Conservation (phyloP, 1,284 basidiomycete species). For the Omphalotus olearius region DNA sequence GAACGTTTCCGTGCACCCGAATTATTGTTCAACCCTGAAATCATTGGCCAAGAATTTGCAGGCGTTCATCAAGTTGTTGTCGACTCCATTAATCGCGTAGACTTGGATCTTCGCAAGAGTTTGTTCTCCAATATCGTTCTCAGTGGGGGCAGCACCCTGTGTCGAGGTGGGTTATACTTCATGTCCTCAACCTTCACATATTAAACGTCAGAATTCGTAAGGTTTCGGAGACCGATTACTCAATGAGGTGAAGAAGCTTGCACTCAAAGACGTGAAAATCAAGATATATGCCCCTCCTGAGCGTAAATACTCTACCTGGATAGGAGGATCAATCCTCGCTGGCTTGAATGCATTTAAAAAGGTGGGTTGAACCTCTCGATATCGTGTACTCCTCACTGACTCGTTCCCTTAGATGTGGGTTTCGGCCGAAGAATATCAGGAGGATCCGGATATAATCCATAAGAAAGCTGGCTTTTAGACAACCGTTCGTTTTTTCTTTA, state of each 20-base stretch:
- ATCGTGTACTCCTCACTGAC: not conserved
- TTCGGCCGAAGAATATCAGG: conserved; percentile 98
- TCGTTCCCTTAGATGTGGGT: conserved; percentile 85
- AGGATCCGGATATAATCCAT: conserved; percentile 98
- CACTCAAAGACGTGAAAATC: conserved; percentile 97
- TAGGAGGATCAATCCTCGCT: conserved; percentile 94
- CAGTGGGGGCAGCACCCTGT: conserved; percentile 94
- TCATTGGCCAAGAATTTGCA: conserved; percentile 94
- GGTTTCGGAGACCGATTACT: conserved; percentile 96
- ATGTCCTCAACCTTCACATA: not conserved
- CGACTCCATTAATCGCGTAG: conserved; percentile 82
- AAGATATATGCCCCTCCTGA: conserved; percentile 99
- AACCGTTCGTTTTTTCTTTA: not conserved
- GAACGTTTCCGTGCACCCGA: conserved; percentile 98
- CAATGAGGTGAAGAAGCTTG: conserved; percentile 94
- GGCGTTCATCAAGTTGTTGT: conserved; percentile 96
- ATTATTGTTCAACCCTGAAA: conserved; percentile 96
- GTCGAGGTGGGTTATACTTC: conserved; percentile 60
- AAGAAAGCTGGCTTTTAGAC: conserved; percentile 77
- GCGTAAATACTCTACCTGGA: conserved; percentile 99
- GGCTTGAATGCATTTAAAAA: conserved; percentile 98
- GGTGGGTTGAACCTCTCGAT: conserved; percentile 39
- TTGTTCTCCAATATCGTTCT: conserved; percentile 97
- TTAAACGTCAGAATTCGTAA: conserved; percentile 26
- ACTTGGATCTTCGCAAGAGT: conserved; percentile 90